These are phyloP conservation scores for Macrophomina tecta DNA, from an alignment of 2,329 filamentous ascomycete genomes.

Conservation along the genomic window DNA sequence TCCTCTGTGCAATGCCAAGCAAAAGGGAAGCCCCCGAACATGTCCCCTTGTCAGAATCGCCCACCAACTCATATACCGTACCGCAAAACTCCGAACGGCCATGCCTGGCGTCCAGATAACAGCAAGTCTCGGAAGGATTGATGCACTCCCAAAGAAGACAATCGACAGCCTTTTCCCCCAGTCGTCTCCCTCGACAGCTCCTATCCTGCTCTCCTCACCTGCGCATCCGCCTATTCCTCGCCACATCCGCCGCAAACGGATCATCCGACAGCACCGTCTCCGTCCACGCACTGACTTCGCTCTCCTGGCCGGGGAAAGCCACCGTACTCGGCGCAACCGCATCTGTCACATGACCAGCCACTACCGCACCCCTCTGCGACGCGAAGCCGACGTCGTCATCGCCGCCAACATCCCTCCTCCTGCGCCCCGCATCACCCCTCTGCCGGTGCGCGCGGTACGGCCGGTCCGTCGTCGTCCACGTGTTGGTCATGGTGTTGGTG, in stretches of 20 bases:
- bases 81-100: too few species aligned
- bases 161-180: too few species aligned
- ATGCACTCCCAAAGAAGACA: too few species aligned
- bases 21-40: too few species aligned
- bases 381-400: background rate
- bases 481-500: constrained; percentile 18
- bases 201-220: background rate
- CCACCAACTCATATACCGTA: too few species aligned
- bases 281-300: background rate
- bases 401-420: too few species aligned
- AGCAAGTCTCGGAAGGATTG: too few species aligned
- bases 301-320: constrained; percentile 19
- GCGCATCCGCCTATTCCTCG: constrained; percentile 10
- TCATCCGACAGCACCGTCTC: constrained; percentile 12
- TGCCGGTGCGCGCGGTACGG: background rate
- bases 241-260: background rate
- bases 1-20: too few species aligned
- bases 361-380: background rate
- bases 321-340: background rate
- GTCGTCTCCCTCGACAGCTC: too few species aligned
- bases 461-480: background rate
- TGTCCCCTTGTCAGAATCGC: too few species aligned
- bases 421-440: too few species aligned
- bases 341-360: background rate
- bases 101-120: too few species aligned